Evolutionary conservation across 2,329 filamentous ascomycete genomes (phyloP).

Genomic region (Blumeria hordei): DNA sequence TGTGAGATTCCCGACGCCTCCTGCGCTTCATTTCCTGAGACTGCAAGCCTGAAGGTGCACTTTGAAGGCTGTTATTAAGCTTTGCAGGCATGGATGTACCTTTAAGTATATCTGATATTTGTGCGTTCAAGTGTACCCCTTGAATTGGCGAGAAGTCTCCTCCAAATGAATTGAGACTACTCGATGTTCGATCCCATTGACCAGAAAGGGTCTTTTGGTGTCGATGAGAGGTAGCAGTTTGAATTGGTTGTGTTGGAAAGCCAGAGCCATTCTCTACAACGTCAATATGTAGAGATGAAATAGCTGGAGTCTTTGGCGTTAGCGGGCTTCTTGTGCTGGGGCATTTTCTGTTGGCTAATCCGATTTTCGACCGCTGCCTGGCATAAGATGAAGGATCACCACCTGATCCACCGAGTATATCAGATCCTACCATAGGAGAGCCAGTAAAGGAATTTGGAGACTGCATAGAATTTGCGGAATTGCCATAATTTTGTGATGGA

Average conservation of each 20-base stretch:
- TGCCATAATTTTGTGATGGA: slow-evolving; percentile 27
- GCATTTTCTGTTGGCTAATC: slow-evolving; percentile 41
- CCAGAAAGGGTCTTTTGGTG: slow-evolving; percentile 70
- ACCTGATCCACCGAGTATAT: slow-evolving; percentile 24
- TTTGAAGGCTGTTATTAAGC: slow-evolving; percentile 25
- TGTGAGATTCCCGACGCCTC: slow-evolving; percentile 79
- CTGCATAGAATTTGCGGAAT: slow-evolving; percentile 21
- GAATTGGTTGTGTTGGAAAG: slow-evolving; percentile 58
- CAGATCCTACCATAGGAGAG: slow-evolving; percentile 24
- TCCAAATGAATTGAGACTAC: slow-evolving; percentile 64
- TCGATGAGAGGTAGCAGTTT: slow-evolving; percentile 33
- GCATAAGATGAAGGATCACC: slow-evolving; percentile 18
- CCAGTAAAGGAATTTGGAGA: slow-evolving; percentile 26
- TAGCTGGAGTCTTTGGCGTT: slow-evolving; percentile 63
- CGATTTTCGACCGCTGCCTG: slow-evolving; percentile 33
- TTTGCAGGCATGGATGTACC: slow-evolving; percentile 82
- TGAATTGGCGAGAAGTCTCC: slow-evolving; percentile 67
- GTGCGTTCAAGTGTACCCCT: slow-evolving; percentile 37
- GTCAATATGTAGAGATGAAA: slow-evolving; percentile 44
- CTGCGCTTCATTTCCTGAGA: slow-evolving; percentile 87
- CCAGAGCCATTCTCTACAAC: slow-evolving; percentile 34
- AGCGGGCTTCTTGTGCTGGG: slow-evolving; percentile 58
- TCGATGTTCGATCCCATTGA: slow-evolving; percentile 74
- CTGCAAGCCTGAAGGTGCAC: slow-evolving; percentile 23
- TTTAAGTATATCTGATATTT: slow-evolving; percentile 74